Evolutionary conservation across 176 grass and related monocot species (phyloP).

Genomic region (Saccharum spontaneum): DNA sequence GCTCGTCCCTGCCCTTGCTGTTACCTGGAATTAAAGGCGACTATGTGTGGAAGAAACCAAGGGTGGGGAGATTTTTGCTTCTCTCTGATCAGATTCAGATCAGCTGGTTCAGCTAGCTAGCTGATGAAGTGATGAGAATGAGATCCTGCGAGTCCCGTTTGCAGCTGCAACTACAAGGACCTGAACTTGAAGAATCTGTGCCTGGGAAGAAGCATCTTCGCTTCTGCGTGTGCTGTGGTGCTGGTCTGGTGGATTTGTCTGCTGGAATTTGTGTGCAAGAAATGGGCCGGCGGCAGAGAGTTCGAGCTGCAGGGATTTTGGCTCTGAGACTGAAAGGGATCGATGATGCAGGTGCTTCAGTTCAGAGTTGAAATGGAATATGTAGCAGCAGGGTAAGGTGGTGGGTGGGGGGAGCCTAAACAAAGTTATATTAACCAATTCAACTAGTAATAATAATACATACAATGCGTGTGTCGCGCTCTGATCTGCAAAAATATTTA

Average conservation of each 20-base stretch:
- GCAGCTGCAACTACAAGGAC: not conserved
- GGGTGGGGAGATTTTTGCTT: not conserved
- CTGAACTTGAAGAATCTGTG: conserved; percentile 66
- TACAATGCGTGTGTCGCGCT: not conserved
- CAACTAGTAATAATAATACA: not conserved
- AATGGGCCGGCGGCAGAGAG: not conserved
- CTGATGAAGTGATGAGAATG: not conserved
- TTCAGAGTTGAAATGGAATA: not conserved
- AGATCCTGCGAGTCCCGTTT: not conserved
- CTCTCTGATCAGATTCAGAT: not conserved
- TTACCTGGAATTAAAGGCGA: not conserved
- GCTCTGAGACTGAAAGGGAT: too few species aligned
- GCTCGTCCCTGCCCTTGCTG: not conserved
- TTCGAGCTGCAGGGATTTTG: too few species aligned
- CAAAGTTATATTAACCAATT: not conserved
- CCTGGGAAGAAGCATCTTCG: conserved; percentile 52
- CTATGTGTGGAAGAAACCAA: not conserved
- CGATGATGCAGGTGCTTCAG: not conserved
- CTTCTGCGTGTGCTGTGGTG: not conserved
- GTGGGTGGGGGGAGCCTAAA: not conserved
- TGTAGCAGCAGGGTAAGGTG: not conserved
- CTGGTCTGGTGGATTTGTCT: not conserved
- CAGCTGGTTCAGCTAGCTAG: not conserved
- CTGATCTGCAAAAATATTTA: not conserved
- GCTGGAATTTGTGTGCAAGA: not conserved